A percentile compares a stretch with the other conserved stretches of the same genome.
phyloP scores from a whole-genome alignment of 257 asterid species.

The Nicotiana otophora region DNA sequence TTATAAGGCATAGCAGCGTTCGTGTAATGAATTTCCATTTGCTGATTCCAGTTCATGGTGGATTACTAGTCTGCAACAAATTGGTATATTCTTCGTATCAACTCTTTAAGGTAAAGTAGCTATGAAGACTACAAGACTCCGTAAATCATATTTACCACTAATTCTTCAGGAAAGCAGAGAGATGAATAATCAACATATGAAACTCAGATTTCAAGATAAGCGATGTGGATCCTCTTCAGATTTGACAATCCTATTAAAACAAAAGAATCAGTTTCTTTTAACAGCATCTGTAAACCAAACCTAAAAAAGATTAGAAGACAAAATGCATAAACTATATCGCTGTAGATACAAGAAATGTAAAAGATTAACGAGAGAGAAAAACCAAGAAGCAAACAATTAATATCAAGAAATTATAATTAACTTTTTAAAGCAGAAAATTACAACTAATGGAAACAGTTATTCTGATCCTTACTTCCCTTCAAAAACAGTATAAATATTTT shows the following conservation, averaged over 20 bases:
- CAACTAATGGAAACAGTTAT: not conserved
- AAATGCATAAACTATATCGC: not conserved
- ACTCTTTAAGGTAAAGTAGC: not conserved
- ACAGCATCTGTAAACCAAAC: not conserved
- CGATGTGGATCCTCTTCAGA: conserved; percentile 8
- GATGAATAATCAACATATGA: not conserved
- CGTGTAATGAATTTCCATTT: conserved; percentile 57
- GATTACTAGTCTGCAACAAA: conserved; percentile 16
- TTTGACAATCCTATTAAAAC: conserved; percentile 6
- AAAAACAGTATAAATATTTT: not conserved
- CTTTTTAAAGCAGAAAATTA: not conserved
- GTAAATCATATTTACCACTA: not conserved
- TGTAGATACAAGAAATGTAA: not conserved
- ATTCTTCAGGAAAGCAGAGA: conserved; percentile 4
- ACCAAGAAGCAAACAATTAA: not conserved
- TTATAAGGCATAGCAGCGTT: conserved; percentile 68
- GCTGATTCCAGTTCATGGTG: conserved; percentile 60
- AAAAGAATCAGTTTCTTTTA: not conserved
- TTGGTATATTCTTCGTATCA: not conserved
- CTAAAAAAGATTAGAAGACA: not conserved
- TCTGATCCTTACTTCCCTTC: not conserved
- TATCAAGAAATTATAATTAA: not conserved
- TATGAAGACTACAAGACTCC: not conserved
- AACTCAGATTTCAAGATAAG: not conserved
- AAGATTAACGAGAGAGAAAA: not conserved